Evolutionary conservation across 2,329 filamentous ascomycete genomes (phyloP), one percentile per base, ranked within the genome.

Genomic region (Epichloe uncinata): DNA sequence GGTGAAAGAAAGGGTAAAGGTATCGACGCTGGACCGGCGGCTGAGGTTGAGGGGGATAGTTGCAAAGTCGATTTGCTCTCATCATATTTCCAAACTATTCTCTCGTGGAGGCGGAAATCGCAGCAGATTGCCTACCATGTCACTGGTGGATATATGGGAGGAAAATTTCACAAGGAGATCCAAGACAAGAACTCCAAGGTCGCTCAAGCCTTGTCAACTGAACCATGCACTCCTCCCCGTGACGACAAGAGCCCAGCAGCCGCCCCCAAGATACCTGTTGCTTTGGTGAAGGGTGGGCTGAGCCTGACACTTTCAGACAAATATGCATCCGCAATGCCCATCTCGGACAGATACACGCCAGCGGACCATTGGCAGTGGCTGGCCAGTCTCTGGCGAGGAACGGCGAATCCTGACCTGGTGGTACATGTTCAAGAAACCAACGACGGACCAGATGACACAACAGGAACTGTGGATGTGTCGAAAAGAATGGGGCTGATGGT

Each of bases 291-390:
- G 1, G 78, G 68, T 15, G 80, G 85, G 20, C 96, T 88, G 66
- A 87, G 88, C 53, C 78, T 96, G 40, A 85, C 83, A 12, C 77
- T 84, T 0, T 84, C 87, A 1, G 86, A 96, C 62, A 72, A 74
- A 45, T 91, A 84, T 63, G 85, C 89, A 1, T 80, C 78, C 49
- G 72, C 75, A 13, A 81, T 90, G 42, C 84, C 85, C 1, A 88
- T 94, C 56, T 71, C 75, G 16, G 89, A 95, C 61, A 73, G 76
- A 6, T 95, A 94, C 64, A 78, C 81, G 15, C 82, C 86, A 0
- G 76, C 85, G n/a, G 89, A 95, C 59, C 91, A 97, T 68, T 97
- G 91, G 89, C 86, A 94, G 65, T 97, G 91, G 91, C 88, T 93
- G 73, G 91, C 91, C 36, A 91, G 86, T 42, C 77, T 96, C 20